Evolutionary conservation across 2,329 filamentous ascomycete species (phyloP), one percentile per base, ranked within the genome.

Genomic region (Trichophyton schoenleinii): DNA sequence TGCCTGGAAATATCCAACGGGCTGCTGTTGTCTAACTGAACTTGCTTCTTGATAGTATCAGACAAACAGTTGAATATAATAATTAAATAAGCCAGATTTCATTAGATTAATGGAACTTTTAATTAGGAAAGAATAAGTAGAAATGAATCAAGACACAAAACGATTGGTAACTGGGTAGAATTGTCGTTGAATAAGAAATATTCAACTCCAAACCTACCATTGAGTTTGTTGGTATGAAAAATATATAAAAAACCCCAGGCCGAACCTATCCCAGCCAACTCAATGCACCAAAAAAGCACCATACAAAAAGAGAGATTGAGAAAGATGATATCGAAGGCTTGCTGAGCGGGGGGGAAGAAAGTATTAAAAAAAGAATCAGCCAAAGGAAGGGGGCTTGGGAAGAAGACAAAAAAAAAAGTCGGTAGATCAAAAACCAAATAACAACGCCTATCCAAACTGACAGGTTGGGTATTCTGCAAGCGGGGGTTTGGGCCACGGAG

Each of bases 61-160:
- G 28, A 6, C 28, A 31, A 31, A 6, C 6, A 31, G 28, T 31
- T 31, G 18, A 18, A 18, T 28, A 6, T 28, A 6, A 28, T 28
- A 31, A 31, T 1, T 31, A 20, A n/a, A 52, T 25, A 52, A 52
- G 11, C 11, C 7, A n/a, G 22, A 34, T 7, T 34, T 28, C 8
- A 55, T 55, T 55, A 55, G n/a, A 55, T 34, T 55, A 55, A 18
- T 20, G n/a, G 28, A 55, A 55, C 49, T 55, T 55, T 55, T 55
- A 36, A 34, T 15, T 34, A 28, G 15, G n/a, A 55, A 18, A 11
- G 7, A 31, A 6, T 15, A 4, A 36, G 15, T 11, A 55, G 36
- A 9, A 9, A 13, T 38, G 11, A 4, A 38, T 38, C 34, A 28
- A 28, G 25, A 20, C 9, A 20, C 28, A 13, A n/a, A 28, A 36